A percentile compares a stretch with the other conserved stretches of the same genome.
Evolutionary conservation across 768 basidiomycete genomes (phyloP).

Genomic region (Leccinum disarticulatum): DNA sequence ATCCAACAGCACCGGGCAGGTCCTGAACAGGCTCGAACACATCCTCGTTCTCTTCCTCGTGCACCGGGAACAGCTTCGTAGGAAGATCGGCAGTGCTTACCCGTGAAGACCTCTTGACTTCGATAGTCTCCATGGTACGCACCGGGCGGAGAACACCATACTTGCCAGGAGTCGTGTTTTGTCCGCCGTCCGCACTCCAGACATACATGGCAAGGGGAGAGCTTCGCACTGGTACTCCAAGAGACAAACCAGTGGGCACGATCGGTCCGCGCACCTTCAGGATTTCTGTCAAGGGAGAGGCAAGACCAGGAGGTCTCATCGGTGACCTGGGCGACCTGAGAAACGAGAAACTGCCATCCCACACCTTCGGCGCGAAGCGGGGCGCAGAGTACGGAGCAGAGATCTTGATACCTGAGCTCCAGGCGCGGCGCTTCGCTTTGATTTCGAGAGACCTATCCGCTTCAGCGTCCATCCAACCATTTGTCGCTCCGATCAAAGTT

Average conservation of each 20-base stretch:
- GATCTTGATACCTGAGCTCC: conserved; percentile 55
- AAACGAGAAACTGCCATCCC: conserved; percentile 15
- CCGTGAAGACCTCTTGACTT: conserved; percentile 17
- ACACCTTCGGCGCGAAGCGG: conserved; percentile 9
- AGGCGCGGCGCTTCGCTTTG: conserved; percentile 62
- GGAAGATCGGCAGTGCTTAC: conserved; percentile 18
- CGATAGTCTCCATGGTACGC: conserved; percentile 13
- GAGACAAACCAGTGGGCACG: conserved; percentile 40
- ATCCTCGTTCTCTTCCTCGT: conserved; percentile 36
- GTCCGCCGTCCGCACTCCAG: conserved; percentile 42
- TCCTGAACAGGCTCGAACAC: conserved; percentile 23
- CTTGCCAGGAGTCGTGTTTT: conserved; percentile 18
- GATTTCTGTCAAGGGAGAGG: neutral
- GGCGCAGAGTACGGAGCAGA: conserved; percentile 26
- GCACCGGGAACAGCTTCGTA: conserved; percentile 30
- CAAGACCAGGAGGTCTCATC: conserved; percentile 24
- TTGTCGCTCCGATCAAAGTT: conserved; percentile 18
- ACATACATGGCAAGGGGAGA: conserved; percentile 47
- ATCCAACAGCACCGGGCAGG: conserved; percentile 18
- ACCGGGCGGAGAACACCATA: conserved; percentile 19
- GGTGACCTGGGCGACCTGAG: neutral
- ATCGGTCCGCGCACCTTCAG: conserved; percentile 19
- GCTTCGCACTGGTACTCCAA: conserved; percentile 49
- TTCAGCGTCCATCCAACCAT: conserved; percentile 30
- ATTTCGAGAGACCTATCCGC: conserved; percentile 47